Evolutionary conservation across 176 grass and related monocot genomes (phyloP), one percentile per base, ranked within the genome.

Genomic region (Bromus sterilis): DNA sequence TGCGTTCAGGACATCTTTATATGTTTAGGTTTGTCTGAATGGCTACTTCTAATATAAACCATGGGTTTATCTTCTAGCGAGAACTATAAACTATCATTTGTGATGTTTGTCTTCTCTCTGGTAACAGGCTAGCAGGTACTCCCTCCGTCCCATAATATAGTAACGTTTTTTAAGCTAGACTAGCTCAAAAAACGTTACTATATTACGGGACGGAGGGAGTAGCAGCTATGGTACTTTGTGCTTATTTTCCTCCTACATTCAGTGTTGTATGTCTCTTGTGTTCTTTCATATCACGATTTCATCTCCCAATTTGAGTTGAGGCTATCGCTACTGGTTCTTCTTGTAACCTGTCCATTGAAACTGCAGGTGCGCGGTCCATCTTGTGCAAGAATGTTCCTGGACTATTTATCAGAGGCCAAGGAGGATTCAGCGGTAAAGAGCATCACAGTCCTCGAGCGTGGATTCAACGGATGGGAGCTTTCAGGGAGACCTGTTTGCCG

Each of bases 391-490:
- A 76, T 80, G 76, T 92, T 92, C 78, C 39, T 87, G 25, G 91
- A 97, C 62, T 91, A 94, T 51, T 80, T 94, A 51, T 77, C 80
- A 29, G 78, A 89, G 43, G 55, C 76, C 11, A 87, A 94, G 62
- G 85, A 94, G 83, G 92, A 87, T 53, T 31, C 73, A 4, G 85
- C 35, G 4, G 24, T 90, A 78, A 92, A 90, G 75, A 92, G 82
- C 29, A 77, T 97, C 66, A 51, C 87, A 80, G 83, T 97, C 87
- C 87, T 97, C 44, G 94, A 94, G 46, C 87, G 49, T 78, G 94
- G 94, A 59, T 97, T 94, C 73, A 91, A 94, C 65, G 94, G 92
- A 71, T 97, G 94, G 94, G 87, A 94, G 26, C 43, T 58, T 81
- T 89, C 87, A 29, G 89, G 91, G 25, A 91, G 56, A 36, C 83